Base-by-base conservation (phyloP, 352 stramenopile genomes). In the Plasmopara viticola region DNA sequence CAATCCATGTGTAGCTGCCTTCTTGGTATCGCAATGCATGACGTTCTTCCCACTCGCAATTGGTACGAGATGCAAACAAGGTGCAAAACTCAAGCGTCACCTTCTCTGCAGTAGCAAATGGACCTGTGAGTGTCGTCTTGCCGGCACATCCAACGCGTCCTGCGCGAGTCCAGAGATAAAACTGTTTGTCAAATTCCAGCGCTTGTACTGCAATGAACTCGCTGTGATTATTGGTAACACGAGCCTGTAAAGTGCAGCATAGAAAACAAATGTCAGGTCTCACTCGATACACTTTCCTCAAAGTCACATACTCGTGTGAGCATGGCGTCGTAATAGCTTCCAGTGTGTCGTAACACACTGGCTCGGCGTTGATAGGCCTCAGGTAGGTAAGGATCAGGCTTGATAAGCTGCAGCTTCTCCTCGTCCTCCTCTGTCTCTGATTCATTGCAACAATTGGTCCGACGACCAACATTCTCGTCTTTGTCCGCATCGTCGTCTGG, bases 1-100 rank as follows among this genome's bases (percentile, higher is more conserved):
- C 74, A 40, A 88, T 85, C 70, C 73, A 88, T 49, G 71, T 85
- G 62, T 74, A 88, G 46, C 78, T 88, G 49, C 70, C 77, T 51
- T 83, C 67, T 46, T 74, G 62, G 58, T 80, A 84, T 10, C 60
- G 41, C 30, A 78, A 60, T 13, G 65, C 62, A 48, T 84, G 60
- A 15, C 74, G 72, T 29, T 86, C 65, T 8, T 80, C 66, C 77
- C 77, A 87, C 29, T 71, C 51, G 51, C 62, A 73, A 20, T 67
- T 66, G 17, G 77, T 87, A 50, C 84, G 75, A 29, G 60, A 58
- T 6, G 60, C 42, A 44, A 86, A 87, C 15, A 78, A 41, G 14
- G 56, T 53, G 46, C 61, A 68, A 49, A 87, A 87, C 60, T 80
- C 63, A 10, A 54, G 34, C 13, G 76, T 60, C 28, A 77, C 64